Evolutionary conservation across 805 yeast species (phyloP), one percentile per base, ranked within the genome.

Genomic region (Lipomyces spencermartinsiae): DNA sequence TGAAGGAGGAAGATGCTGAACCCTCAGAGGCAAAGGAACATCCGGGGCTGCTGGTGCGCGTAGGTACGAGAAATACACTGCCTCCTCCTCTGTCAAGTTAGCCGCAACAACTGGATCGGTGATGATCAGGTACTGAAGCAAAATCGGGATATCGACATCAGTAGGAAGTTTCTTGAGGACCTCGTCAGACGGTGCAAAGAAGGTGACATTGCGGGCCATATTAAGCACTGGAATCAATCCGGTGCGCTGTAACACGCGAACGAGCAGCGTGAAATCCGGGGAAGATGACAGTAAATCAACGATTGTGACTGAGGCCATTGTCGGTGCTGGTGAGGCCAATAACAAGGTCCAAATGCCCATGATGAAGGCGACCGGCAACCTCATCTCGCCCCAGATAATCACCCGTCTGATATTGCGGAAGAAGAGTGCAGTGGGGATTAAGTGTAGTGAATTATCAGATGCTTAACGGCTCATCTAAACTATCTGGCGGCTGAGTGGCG

Each of bases 271-370:
- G 55, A 69, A 69, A 31, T 69, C 72, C 8, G 72, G 63, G 25
- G 71, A 68, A 7, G 72, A 68, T 33, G 72, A 64, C 25, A 69
- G 53, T 34, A 69, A 56, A 59, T 69, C 72, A 9, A 69, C 71
- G 29, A 69, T 43, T 4, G 72, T 67, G 4, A 59, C 61, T 10
- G 72, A 62, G 6, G 72, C 72, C 34, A 29, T 46, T 1, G 57
- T 64, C 16, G 65, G 64, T 6, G 43, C 61, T 4, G 61, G 64
- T 29, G 35, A 34, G 19, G 22, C 55, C 56, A 39, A 5, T n/a
- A 43, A n/a, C n/a, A 43, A 8, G 16, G 22, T 9, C 16, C 49
- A n/a, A 43, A 43, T 8, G 49, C 49, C 49, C 22, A 14, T 43
- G 49, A 43, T n/a, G 49, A 43, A 43, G 22, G 22, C 49, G 49